Evolutionary conservation across 202 grass and related monocot genomes (phyloP).

Genomic region (Miscanthus sacchariflorus): DNA sequence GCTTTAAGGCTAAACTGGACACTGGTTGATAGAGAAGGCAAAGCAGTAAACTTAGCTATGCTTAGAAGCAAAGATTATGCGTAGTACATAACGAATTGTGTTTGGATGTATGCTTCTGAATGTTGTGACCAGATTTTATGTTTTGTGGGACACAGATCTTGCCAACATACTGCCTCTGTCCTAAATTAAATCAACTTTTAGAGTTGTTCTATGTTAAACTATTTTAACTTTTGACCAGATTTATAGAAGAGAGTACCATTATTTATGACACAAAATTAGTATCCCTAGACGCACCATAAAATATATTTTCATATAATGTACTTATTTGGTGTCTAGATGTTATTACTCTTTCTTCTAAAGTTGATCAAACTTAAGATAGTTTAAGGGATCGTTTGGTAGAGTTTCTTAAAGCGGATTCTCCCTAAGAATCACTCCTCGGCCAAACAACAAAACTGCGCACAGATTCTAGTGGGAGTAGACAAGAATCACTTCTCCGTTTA

Average conservation of each 20-base stretch:
- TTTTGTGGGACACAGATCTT: slow-evolving; percentile 12
- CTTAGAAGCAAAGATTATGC: slow-evolving; percentile 28
- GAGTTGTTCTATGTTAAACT: neutral
- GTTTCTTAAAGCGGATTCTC: neutral
- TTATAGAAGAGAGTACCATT: neutral
- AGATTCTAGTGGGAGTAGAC: neutral
- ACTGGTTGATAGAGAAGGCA: slow-evolving; percentile 6
- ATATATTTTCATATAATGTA: neutral
- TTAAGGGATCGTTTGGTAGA: neutral
- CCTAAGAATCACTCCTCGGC: neutral
- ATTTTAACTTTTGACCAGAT: neutral
- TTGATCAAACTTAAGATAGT: neutral
- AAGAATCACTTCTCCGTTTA: neutral
- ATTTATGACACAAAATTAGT: neutral
- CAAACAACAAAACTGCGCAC: neutral
- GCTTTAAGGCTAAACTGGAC: slow-evolving; percentile 12
- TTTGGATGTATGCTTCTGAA: slow-evolving; percentile 4
- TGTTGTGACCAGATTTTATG: neutral
- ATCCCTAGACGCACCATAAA: neutral
- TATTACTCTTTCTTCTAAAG: neutral
- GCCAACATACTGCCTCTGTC: neutral
- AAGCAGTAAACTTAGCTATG: slow-evolving; percentile 29
- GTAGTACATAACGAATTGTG: neutral
- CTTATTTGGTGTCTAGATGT: neutral
- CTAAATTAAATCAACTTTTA: neutral